These are phyloP conservation scores for Drosera spatulata DNA, from an alignment of 179 eudicot species.

Conservation along the genomic window DNA sequence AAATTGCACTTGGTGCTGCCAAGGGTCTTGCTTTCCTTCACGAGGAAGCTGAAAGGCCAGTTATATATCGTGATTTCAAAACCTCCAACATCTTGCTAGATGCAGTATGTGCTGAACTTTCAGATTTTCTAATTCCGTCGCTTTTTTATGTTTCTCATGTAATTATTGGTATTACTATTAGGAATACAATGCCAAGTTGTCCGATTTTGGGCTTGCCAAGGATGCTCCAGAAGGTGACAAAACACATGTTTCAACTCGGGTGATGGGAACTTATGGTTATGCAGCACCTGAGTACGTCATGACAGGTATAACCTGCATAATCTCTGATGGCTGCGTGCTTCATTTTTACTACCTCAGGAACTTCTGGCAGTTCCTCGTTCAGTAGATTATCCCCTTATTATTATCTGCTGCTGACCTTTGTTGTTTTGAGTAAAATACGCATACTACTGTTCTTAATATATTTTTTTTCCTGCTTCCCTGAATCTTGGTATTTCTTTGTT, in stretches of 20 bases:
- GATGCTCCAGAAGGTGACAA: conserved; percentile 90
- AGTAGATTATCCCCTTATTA: too few relatives aligned
- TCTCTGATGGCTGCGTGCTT: too few relatives aligned
- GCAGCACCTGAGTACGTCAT: conserved; percentile 88
- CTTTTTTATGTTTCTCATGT: conserved; percentile 1
- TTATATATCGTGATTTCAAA: conserved; percentile 74
- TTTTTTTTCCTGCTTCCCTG: too few relatives aligned
- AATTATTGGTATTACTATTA: conserved; percentile 21
- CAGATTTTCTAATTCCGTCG: neutral
- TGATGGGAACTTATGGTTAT: conserved; percentile 93
- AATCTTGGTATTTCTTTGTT: too few relatives aligned
- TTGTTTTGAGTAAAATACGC: too few relatives aligned
- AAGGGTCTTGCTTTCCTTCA: conserved; percentile 68
- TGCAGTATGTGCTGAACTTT: conserved; percentile 44
- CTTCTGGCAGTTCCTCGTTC: too few relatives aligned
- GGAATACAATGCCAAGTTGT: conserved; percentile 87
- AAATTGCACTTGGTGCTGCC: conserved; percentile 65
- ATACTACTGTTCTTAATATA: too few relatives aligned
- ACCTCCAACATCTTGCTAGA: conserved; percentile 80
- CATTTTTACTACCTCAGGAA: too few relatives aligned
- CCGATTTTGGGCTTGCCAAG: conserved; percentile 93
- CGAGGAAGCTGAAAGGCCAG: conserved; percentile 71
- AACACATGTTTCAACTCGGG: conserved; percentile 89
- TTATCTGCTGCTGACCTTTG: too few relatives aligned
- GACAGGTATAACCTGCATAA: conserved; percentile 44